Evolutionary conservation across 805 yeast species (phyloP), one percentile per base, ranked within the genome.

Genomic region (Candida broadrunensis): DNA sequence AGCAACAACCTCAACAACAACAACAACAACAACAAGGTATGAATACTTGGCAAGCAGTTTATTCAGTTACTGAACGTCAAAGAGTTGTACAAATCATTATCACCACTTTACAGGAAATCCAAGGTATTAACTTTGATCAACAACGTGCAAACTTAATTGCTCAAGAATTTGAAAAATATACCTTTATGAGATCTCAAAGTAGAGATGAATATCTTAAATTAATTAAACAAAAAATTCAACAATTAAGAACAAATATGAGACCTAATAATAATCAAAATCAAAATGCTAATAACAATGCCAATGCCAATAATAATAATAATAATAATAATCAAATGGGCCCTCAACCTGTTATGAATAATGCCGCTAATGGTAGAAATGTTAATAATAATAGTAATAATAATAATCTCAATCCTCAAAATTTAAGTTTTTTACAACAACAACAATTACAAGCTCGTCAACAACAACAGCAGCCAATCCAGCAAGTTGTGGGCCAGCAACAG

Each of bases 131-230:
- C 40, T 65, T 55, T 40, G 66, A 65, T 42, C 60, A 60, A 16
- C 64, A 60, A 36, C 62, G 63, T 38, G 72, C 70, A 15, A 55
- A 60, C 14, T 46, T 54, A 24, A 59, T 80, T 50, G 88, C 89
- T 3, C 83, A 80, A 50, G 87, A 83, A 52, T 83, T 81, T 49
- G 93, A 85, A 55, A 77, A 80, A 43, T 78, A 72, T 49, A 76
- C 88, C 18, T 84, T 73, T 55, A 70, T 73, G 41, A 79, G 79
- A 42, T 71, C 87, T 11, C 70, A 72, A 8, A 67, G 77, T 16
- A 78, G 79, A 48, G 77, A 75, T 39, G 81, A 80, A 45, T 85
- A 85, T 53, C 70, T 55, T 56, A 65, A 54, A 50, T 60, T 67
- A 45, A 69, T 58, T 55, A 68, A 59, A 50, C 65, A 60, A 46